These are phyloP conservation scores for Candida sp. DNA, from an alignment of 1,139 yeast species.

Conservation along the genomic window DNA sequence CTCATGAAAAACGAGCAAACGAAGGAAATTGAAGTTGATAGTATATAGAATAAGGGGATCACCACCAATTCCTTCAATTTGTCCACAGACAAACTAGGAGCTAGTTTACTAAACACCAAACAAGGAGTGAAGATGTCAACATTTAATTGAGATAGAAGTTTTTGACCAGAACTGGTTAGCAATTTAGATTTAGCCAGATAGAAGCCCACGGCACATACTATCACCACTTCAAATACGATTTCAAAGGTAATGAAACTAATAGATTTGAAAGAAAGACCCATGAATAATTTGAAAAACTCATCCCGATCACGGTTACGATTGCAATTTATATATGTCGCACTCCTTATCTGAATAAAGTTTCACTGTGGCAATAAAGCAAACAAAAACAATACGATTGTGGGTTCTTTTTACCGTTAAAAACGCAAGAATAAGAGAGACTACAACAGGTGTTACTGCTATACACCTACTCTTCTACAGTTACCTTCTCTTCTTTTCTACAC, in stretches of 20 bases:
- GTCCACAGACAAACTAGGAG: constrained; percentile 64
- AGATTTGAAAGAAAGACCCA: constrained; percentile 44
- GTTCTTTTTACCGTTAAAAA: too few species aligned
- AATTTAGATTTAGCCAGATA: constrained; percentile 62
- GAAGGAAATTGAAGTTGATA: constrained; percentile 63
- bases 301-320: too few species aligned
- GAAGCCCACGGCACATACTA: constrained; percentile 70
- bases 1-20: constrained; percentile 51
- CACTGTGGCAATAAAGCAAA: not conserved
- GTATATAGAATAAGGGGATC: constrained; percentile 68
- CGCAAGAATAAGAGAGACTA: too few species aligned
- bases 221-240: constrained; percentile 75
- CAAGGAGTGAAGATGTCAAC: constrained; percentile 86
- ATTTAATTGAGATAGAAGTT: constrained; percentile 62
- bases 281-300: not conserved
- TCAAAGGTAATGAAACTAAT: constrained; percentile 69
- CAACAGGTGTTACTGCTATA: too few species aligned
- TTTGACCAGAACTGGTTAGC: constrained; percentile 59
- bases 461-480: too few species aligned
- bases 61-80: constrained; percentile 68
- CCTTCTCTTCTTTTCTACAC: too few species aligned
- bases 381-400: too few species aligned
- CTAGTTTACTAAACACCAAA: constrained; percentile 75
- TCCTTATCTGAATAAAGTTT: not conserved
- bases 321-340: not conserved